These are phyloP conservation scores for Pelargonium nanum DNA, from an alignment of 345 rosid genomes.

Conservation along the genomic window DNA sequence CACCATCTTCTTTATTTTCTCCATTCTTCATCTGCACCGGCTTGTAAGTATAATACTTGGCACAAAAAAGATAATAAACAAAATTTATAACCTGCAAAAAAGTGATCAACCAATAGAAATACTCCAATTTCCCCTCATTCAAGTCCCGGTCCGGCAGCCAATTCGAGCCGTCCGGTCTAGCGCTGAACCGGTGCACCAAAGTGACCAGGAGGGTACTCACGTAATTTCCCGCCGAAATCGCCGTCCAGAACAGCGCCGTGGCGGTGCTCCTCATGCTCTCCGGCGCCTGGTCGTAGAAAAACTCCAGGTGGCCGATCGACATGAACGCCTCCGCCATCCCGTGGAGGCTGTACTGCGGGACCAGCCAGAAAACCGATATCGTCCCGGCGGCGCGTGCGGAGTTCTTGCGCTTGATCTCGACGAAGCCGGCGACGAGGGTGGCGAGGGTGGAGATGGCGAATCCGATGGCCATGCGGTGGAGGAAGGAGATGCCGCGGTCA, in stretches of 20 bases:
- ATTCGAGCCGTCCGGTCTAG: constrained; percentile 52
- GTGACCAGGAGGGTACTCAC: constrained; percentile 61
- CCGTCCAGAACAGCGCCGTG: constrained; percentile 59
- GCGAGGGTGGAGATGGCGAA: constrained; percentile 61
- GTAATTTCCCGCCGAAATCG: constrained; percentile 67
- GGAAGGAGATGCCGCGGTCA: constrained; percentile 64
- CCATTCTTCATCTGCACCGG: constrained; percentile 34
- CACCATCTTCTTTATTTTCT: no score
- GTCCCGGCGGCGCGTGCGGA: constrained; percentile 38
- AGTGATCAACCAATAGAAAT: constrained; percentile 75
- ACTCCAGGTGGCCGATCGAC: constrained; percentile 84
- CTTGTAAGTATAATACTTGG: constrained; percentile 60
- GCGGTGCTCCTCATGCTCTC: constrained; percentile 89
- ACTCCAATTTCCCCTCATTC: constrained; percentile 71
- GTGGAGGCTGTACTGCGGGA: constrained; percentile 66
- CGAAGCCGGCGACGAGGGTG: constrained; percentile 63
- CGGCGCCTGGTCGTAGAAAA: constrained; percentile 84
- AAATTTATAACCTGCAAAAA: constrained; percentile 48
- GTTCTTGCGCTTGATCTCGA: constrained; percentile 54
- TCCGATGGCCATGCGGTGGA: constrained; percentile 77
- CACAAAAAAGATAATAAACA: constrained; percentile 49
- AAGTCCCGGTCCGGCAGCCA: constrained; percentile 72
- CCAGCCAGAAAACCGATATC: constrained; percentile 66
- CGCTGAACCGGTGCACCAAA: constrained; percentile 55
- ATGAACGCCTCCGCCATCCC: constrained; percentile 87